Evolutionary conservation across 371 early-diverging fungal species (phyloP).

Genomic region (Rhizomucor miehei): DNA sequence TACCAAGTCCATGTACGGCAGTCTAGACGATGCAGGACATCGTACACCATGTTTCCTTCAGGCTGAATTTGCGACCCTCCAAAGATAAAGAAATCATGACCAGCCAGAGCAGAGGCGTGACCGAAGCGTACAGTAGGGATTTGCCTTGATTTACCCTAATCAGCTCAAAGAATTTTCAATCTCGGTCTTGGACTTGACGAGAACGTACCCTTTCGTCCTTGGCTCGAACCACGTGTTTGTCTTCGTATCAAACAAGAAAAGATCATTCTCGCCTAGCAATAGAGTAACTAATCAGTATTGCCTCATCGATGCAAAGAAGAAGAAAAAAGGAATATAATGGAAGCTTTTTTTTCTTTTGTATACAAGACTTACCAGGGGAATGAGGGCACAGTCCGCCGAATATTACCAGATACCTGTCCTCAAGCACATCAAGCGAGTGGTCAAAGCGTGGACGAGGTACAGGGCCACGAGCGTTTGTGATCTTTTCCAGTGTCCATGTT

Average conservation of each 20-base stretch:
- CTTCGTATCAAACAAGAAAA: constrained; percentile 17
- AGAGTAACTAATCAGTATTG: too few relatives aligned
- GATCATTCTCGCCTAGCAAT: constrained; percentile 23
- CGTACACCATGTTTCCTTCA: constrained; percentile 20
- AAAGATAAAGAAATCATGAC: constrained; percentile 34
- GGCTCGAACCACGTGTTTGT: constrained; percentile 23
- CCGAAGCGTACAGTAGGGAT: constrained; percentile 17
- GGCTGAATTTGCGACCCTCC: constrained; percentile 30
- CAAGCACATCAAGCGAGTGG: constrained; percentile 19
- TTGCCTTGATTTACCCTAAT: constrained; percentile 8
- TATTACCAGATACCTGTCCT: constrained; percentile 17
- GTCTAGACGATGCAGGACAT: constrained; percentile 22
- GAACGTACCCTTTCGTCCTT: constrained; percentile 16
- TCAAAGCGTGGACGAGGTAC: constrained; percentile 21
- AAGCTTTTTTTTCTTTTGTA: not conserved
- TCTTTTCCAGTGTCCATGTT: constrained; percentile 9
- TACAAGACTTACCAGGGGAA: constrained; percentile 14
- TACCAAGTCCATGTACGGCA: constrained; percentile 20
- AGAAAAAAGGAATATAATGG: not conserved
- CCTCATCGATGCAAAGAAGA: too few relatives aligned
- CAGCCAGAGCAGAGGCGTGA: constrained; percentile 28
- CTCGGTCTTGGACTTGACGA: not conserved
- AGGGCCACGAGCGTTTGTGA: constrained; percentile 3
- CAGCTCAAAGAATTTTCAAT: not conserved
- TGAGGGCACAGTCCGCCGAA: constrained; percentile 24